Conservation (phyloP, 768 basidiomycete species). For the Strobilomyces echinocephalus region DNA sequence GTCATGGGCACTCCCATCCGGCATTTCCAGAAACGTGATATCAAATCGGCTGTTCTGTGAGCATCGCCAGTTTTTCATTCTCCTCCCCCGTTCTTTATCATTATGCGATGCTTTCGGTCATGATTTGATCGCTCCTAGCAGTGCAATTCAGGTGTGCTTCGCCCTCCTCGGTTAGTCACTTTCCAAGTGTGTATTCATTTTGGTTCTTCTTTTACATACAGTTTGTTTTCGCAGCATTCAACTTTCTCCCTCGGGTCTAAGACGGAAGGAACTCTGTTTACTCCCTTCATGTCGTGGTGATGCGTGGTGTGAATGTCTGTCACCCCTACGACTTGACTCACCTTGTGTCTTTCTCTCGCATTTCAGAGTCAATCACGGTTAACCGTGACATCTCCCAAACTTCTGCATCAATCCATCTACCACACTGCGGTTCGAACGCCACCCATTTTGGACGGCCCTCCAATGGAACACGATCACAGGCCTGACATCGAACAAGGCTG, state of each 20-base stretch:
- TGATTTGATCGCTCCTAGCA: conserved; percentile 29
- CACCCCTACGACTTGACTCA: conserved; percentile 19
- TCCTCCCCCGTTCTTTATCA: conserved; percentile 21
- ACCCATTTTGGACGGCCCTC: conserved; percentile 9
- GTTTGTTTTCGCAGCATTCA: conserved; percentile 14
- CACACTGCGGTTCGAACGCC: not conserved
- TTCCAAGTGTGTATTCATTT: conserved; percentile 21
- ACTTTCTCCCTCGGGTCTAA: conserved; percentile 27
- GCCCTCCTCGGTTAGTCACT: conserved; percentile 15
- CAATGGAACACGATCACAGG: conserved; percentile 6
- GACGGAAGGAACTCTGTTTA: conserved; percentile 24
- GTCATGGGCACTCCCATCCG: conserved; percentile 9
- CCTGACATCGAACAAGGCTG: not conserved
- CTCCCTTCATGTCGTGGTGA: conserved; percentile 23
- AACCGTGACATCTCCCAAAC: conserved; percentile 5
- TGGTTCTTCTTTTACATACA: conserved; percentile 32
- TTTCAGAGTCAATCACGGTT: conserved; percentile 19
- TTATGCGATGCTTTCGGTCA: conserved; percentile 26
- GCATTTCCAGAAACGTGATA: conserved; percentile 32
- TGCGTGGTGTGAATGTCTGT: conserved; percentile 15
- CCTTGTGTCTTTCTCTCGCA: conserved; percentile 16
- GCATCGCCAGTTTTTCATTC: conserved; percentile 28
- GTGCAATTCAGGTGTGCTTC: conserved; percentile 18
- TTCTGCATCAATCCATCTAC: not conserved
- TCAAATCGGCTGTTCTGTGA: conserved; percentile 31